These are phyloP conservation scores for Cladosporium sphaerospermum DNA, from an alignment of 2,329 filamentous ascomycete species.

Conservation along the genomic window DNA sequence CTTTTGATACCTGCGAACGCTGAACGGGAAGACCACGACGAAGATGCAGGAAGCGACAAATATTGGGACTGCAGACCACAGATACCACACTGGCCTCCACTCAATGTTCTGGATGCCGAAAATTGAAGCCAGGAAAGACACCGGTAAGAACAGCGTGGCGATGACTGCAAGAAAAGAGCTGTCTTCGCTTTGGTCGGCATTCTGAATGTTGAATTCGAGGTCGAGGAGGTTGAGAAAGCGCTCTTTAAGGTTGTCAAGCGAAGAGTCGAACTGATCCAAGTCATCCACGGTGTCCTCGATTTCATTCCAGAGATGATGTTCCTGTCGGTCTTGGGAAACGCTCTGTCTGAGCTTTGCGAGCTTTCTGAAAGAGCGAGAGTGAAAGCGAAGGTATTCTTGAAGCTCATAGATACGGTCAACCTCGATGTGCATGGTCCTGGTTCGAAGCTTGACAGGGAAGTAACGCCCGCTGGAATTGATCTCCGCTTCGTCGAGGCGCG, in stretches of 20 bases:
- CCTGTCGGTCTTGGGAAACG: slow-evolving; percentile 25
- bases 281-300: slow-evolving; percentile 33
- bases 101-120: slow-evolving; percentile 32
- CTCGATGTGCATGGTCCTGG: slow-evolving; percentile 19
- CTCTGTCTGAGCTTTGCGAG: slow-evolving; percentile 29
- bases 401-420: slow-evolving; percentile 33
- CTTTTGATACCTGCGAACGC: slow-evolving; percentile 22
- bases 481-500: slow-evolving; percentile 31
- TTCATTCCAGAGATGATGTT: slow-evolving; percentile 30
- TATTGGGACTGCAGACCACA: slow-evolving; percentile 29
- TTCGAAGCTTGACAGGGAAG: slow-evolving; percentile 22
- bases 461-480: slow-evolving; percentile 29
- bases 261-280: slow-evolving; percentile 30
- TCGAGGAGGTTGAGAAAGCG: slow-evolving; percentile 35
- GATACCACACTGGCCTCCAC: slow-evolving; percentile 28
- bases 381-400: slow-evolving; percentile 32
- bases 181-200: slow-evolving; percentile 31
- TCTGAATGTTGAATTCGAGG: slow-evolving; percentile 36
- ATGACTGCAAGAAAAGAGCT: slow-evolving; percentile 29
- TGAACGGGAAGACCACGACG: slow-evolving; percentile 25
- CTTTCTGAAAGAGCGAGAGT: slow-evolving; percentile 30
- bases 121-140: slow-evolving; percentile 31
- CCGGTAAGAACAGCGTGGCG: slow-evolving; percentile 31
- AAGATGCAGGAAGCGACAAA: slow-evolving; percentile 25
- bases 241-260: slow-evolving; percentile 31